A percentile compares a stretch with the other conserved stretches of the same genome.
Conservation (phyloP, 345 rosid species). For the Pistacia integerrima region DNA sequence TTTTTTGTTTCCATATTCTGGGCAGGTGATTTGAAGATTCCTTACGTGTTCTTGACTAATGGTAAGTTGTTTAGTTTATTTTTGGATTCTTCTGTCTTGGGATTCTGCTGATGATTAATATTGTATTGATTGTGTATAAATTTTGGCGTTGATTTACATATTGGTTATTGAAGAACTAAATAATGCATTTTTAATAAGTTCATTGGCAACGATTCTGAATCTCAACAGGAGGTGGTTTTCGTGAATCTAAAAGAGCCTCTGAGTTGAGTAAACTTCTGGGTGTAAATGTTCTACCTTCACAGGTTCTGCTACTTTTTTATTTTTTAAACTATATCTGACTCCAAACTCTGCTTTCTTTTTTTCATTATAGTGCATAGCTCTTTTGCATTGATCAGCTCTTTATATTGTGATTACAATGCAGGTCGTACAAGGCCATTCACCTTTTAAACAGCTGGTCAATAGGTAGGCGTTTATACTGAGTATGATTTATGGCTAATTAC, state of each 20-base stretch:
- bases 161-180: background rate
- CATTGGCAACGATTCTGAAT: conserved; percentile 5
- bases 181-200: background rate
- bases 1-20: background rate
- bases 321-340: background rate
- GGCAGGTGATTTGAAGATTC: conserved; percentile 72
- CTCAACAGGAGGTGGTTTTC: conserved; percentile 78
- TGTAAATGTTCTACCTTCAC: conserved; percentile 58
- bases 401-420: conserved; percentile 28
- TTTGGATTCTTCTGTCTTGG: background rate
- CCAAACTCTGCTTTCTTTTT: background rate
- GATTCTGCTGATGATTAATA: background rate
- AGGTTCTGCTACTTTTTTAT: conserved; percentile 42
- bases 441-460: conserved; percentile 62
- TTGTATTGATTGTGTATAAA: background rate
- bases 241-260: conserved; percentile 73
- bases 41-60: conserved; percentile 78
- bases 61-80: conserved; percentile 43
- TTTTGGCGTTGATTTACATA: background rate
- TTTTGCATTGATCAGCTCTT: background rate
- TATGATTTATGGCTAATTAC: background rate
- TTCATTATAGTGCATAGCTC: background rate
- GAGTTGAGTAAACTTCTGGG: conserved; percentile 68
- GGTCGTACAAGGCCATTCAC: conserved; percentile 90
- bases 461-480: conserved; percentile 37